Evolutionary conservation across 2,329 filamentous ascomycete species (phyloP), one percentile per base, ranked within the genome.

Genomic region (Penicillium sp.): DNA sequence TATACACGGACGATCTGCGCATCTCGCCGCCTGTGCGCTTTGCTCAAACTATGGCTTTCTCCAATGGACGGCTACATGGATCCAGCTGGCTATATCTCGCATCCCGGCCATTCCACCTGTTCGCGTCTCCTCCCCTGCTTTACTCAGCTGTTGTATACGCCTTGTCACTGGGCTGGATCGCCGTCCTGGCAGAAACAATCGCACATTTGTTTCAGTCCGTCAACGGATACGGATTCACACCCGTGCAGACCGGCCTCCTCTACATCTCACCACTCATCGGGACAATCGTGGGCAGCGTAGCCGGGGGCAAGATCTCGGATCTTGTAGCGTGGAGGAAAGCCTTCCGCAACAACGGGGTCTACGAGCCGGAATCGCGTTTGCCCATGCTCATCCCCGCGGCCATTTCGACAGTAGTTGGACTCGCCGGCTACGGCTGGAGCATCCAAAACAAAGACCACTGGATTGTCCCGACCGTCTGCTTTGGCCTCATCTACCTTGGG

Each of bases 221-320:
- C 17, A 26, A 17, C 30, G 44, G 51, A n/a, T 60, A 60, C 46
- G 58, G 45, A 1, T 60, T 60, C 26, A 60, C 45, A 3, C 46
- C 58, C 1, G 26, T 60, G 8, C 58, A 60, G 19, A 51, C 58
- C 0, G 58, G 58, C 2, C 26, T 60, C 1, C 52, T 60, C 1
- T 60, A 60, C 8, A 50, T 60, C n/a, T 48, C 45, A 3, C 58
- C 58, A 2, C 58, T 60, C 1, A 11, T 60, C 23, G 58, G 58
- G 0, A 60, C 58, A 9, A 56, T 60, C 23, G 17, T 60, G 7
- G 58, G 58, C 11, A 60, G 58, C 9, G 58, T 60, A 0, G 13
- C 51, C 1, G 58, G 58, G 23, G 58, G 58, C 11, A 60, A 60
- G 13, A n/a, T 60, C 4, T 60, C 58, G 2, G 58, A 60, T 8